Conservation (phyloP, 441 rosid species). For the Gossypium aridum region DNA sequence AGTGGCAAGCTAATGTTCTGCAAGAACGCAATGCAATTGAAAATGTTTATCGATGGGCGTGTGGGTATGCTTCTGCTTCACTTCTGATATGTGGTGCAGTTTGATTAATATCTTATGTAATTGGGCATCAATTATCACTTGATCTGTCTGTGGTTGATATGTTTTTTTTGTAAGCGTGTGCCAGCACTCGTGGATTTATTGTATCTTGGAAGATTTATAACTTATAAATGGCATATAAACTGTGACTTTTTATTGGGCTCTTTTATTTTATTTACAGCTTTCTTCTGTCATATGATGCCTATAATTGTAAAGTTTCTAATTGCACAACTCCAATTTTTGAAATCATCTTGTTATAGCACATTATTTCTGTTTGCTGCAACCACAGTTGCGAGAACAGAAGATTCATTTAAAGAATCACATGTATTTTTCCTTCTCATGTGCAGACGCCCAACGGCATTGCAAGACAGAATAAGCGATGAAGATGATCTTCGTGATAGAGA, state of each 20-base stretch:
- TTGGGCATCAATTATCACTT: not conserved
- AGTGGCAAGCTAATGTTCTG: slow-evolving; percentile 69
- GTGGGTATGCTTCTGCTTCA: slow-evolving; percentile 56
- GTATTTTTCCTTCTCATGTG: slow-evolving; percentile 13
- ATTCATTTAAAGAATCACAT: not conserved
- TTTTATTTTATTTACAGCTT: not conserved
- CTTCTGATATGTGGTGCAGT: slow-evolving; percentile 11
- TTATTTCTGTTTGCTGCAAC: not conserved
- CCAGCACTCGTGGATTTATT: not conserved
- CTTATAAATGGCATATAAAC: not conserved
- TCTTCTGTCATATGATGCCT: not conserved
- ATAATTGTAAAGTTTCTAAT: not conserved
- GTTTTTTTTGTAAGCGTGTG: not conserved
- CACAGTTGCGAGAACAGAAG: not conserved
- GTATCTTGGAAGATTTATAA: not conserved
- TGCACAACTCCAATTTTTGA: not conserved
- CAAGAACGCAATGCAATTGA: slow-evolving; percentile 84
- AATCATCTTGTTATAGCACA: not conserved
- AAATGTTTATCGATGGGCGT: slow-evolving; percentile 91
- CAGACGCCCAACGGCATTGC: slow-evolving; percentile 94
- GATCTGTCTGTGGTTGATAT: not conserved
- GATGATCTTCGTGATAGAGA: slow-evolving; percentile 88
- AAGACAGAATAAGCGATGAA: slow-evolving; percentile 84
- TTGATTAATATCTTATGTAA: not conserved
- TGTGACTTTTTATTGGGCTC: not conserved